Base-by-base conservation (phyloP, 2,329 filamentous ascomycete genomes). In the Sphaceloma murrayae region DNA sequence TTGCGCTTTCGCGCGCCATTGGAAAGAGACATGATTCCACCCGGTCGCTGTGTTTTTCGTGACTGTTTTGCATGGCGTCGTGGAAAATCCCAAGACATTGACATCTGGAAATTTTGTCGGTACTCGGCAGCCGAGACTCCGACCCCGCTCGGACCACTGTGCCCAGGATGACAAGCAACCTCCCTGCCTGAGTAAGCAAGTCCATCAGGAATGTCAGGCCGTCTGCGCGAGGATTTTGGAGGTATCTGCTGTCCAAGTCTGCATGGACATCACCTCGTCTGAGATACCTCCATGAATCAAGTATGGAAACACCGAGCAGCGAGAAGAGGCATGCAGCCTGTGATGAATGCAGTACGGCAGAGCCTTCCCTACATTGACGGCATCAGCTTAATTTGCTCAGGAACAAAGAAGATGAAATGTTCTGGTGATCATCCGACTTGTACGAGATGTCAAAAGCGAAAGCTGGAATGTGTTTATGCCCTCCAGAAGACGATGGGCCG, bases 381-480 rank as follows among this genome's bases (percentile, higher is more conserved):
- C 3, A 26, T 40, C 30, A 40, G 31, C 9, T 16, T 39, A 18
- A 30, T 13, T 4, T 13, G 30, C 19, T 10, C 43, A 70, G 67
- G 68, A 43, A 58, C 56, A 11, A 64, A 67, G 48, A 73, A 73
- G 53, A 52, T 72, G 33, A 71, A 70, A 55, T 73, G 69, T 53
- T 63, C 62, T 1, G 64, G 67, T 19, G 59, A 65, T 13, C 54
- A 52, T n/a, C 65, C 65, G 18, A 18, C 43, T 18, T 72, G 69
- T 50, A 52, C 53, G 13, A 58, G 69, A 42, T 72, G 69, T 49
- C 48, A 50, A 13, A 52, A 54, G 30, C 67, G 71, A 38, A 51
- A 50, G 3, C 59, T 70, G 10, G 36, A 39, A 11, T 73, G 69
- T 51, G 43, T 65, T 18, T 73, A 71, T 52, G 70, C 67, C 17